These are phyloP conservation scores for Halteria grandinella DNA, from an alignment of 73 alveolate species.

Conservation along the genomic window DNA sequence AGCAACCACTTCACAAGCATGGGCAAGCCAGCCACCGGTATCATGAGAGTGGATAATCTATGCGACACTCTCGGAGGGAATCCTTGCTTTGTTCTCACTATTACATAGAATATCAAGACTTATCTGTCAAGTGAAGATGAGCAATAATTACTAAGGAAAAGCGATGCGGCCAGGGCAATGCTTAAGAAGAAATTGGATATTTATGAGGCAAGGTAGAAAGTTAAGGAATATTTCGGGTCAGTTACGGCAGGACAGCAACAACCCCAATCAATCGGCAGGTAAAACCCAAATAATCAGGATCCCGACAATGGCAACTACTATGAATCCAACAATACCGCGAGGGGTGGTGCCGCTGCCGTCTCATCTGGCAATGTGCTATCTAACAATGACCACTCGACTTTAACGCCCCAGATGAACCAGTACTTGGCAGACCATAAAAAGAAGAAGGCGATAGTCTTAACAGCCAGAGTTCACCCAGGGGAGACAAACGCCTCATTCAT, in stretches of 20 bases:
- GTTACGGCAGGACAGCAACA: too few relatives aligned
- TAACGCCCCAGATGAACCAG: slow-evolving; percentile 21
- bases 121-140: slow-evolving; percentile 67
- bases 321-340: background rate
- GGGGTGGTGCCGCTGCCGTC: background rate
- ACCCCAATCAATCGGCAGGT: background rate
- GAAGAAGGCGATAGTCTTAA: slow-evolving; percentile 81
- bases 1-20: too few relatives aligned
- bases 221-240: slow-evolving; percentile 6
- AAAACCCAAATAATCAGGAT: slow-evolving; percentile 30
- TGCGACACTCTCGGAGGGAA: slow-evolving; percentile 61
- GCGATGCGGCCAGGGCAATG: slow-evolving; percentile 71
- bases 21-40: too few relatives aligned
- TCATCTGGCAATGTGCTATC: slow-evolving; percentile 6
- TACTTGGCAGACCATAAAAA: slow-evolving; percentile 74
- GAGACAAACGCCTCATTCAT: slow-evolving; percentile 92
- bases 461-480: slow-evolving; percentile 98
- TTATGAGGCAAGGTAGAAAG: slow-evolving; percentile 46
- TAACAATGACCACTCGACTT: slow-evolving; percentile 22
- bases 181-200: slow-evolving; percentile 58
- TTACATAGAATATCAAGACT: slow-evolving; percentile 56
- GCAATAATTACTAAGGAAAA: slow-evolving; percentile 47
- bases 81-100: slow-evolving; percentile 61
- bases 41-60: slow-evolving; percentile 58
- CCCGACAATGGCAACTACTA: background rate